A percentile compares a stretch with the other conserved stretches of the same genome.
Conservation (phyloP, 345 rosid genomes). For the Moricandia arvensis region DNA sequence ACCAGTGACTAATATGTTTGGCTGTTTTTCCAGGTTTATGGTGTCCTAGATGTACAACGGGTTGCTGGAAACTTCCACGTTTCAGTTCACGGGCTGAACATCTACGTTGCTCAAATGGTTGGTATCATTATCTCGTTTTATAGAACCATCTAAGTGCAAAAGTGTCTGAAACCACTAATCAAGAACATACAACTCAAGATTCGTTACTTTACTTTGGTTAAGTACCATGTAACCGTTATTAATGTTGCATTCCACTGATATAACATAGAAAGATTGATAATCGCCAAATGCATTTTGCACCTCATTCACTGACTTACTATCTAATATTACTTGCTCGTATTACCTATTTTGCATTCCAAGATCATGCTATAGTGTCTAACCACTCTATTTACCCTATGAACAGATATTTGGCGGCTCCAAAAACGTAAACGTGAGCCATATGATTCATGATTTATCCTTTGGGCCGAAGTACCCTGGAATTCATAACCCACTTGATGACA, state of each 20-base stretch:
- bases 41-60: conserved; percentile 91
- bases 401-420: conserved; percentile 91
- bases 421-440: conserved; percentile 87
- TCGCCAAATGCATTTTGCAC: not conserved
- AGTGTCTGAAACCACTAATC: conserved; percentile 12
- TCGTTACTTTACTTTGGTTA: not conserved
- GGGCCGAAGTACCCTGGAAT: conserved; percentile 95
- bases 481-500: conserved; percentile 95
- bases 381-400: conserved; percentile 7
- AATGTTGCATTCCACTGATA: not conserved
- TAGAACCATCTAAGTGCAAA: not conserved
- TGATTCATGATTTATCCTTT: conserved; percentile 84
- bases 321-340: not conserved
- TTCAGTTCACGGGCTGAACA: conserved; percentile 93
- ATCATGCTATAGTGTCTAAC: not conserved
- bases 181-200: conserved; percentile 1
- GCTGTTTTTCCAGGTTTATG: conserved; percentile 67
- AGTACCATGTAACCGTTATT: not conserved
- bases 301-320: conserved; percentile 3
- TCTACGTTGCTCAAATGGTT: conserved; percentile 96
- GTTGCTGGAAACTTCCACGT: conserved; percentile 99
- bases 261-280: not conserved
- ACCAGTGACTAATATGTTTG: conserved; percentile 18
- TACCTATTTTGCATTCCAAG: conserved; percentile 4
- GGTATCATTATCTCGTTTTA: conserved; percentile 19